A percentile compares a stretch with the other conserved stretches of the same genome.
Conservation (phyloP, 805 yeast species). For the Metschnikowia drakensbergensis region DNA sequence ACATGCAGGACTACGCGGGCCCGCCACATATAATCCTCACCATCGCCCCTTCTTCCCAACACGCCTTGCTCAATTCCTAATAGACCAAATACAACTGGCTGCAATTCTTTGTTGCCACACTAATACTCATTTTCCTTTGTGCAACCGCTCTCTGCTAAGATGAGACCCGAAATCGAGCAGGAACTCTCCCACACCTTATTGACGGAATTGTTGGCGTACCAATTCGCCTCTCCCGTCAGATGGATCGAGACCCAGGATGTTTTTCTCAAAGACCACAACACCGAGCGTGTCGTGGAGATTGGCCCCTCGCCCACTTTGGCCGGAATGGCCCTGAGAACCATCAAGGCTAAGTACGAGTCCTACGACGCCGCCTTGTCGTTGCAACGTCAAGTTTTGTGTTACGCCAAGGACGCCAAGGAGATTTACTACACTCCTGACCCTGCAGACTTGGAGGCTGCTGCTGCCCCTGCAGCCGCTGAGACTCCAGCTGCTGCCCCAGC, state of each 20-base stretch:
- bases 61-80: not conserved
- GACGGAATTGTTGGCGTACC: constrained; percentile 96
- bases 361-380: constrained; percentile 95
- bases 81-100: not conserved
- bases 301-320: constrained; percentile 99
- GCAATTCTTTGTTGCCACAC: not conserved
- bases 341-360: constrained; percentile 91
- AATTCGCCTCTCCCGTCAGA: constrained; percentile 98
- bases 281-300: constrained; percentile 96
- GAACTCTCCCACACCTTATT: constrained; percentile 92
- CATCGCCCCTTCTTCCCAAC: not conserved
- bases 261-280: constrained; percentile 85
- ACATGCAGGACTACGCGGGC: constrained; percentile 2
- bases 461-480: constrained; percentile 27
- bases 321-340: constrained; percentile 97
- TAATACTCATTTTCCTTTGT: not conserved
- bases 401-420: constrained; percentile 93
- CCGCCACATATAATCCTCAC: not conserved
- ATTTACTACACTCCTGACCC: constrained; percentile 92
- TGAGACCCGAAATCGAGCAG: constrained; percentile 96
- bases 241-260: constrained; percentile 99
- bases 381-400: constrained; percentile 91
- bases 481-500: constrained; percentile 51
- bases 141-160: constrained; percentile 18
- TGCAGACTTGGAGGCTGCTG: constrained; percentile 38